These are phyloP conservation scores for Aspergillus luchuensis DNA, from an alignment of 2,329 filamentous ascomycete species.

Conservation along the genomic window DNA sequence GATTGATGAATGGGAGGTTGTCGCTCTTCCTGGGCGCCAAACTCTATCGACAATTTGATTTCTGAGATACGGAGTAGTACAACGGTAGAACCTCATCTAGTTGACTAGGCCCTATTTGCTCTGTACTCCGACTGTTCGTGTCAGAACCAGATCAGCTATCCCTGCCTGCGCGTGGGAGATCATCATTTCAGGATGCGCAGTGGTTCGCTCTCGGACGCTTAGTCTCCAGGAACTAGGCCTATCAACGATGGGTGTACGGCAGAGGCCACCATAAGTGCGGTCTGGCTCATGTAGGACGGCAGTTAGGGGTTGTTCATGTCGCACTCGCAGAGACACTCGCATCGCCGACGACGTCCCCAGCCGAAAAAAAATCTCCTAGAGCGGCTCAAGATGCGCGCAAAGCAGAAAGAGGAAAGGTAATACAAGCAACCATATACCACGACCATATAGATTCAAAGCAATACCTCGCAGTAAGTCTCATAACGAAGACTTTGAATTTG, in stretches of 20 bases:
- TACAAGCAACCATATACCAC: background rate
- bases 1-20: background rate
- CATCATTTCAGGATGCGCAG: conserved; percentile 6
- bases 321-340: background rate
- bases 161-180: conserved; percentile 8
- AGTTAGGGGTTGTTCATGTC: background rate
- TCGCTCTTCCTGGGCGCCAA: background rate
- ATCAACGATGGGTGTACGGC: background rate
- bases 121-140: background rate
- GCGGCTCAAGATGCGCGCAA: background rate
- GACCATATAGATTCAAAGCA: no score
- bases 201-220: conserved; percentile 4
- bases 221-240: background rate
- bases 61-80: background rate
- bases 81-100: background rate
- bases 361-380: background rate
- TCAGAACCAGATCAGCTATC: conserved; percentile 1
- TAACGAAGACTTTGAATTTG: background rate
- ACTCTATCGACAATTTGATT: conserved; percentile 1
- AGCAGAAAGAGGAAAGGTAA: background rate
- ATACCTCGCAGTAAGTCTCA: background rate
- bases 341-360: background rate
- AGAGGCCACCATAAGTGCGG: background rate
- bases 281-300: background rate
- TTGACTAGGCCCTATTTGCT: background rate